Evolutionary conservation across 306 rosid species (phyloP), one percentile per base, ranked within the genome.

Genomic region (Boehmeria nivea): DNA sequence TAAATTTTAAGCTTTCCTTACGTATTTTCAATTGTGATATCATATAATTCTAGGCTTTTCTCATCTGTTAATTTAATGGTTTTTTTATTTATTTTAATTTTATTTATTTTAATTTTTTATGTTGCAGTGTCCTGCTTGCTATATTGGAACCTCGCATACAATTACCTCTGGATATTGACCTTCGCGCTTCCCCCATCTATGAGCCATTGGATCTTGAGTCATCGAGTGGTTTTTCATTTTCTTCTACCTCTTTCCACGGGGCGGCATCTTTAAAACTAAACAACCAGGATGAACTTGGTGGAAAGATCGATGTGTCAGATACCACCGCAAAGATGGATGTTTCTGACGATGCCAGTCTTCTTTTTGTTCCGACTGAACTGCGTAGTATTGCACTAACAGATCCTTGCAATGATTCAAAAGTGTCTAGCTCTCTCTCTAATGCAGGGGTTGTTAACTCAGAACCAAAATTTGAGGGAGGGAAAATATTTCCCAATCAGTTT

Each of bases 81-180:
- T 21, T 8, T 17, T 46, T 21, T 46, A 17, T 48, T 54, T 28
- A 42, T 34, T 37, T 61, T 66, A 48, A 26, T 28, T 46, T 21
- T 46, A 17, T 48, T 54, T 28, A 42, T 34, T 37, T 61, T 66
- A 48, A 26, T 28, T n/a, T n/a, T n/a, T n/a, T n/a, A n/a, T n/a
- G n/a, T n/a, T 83, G 82, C 78, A 89, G 97, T 17, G 86, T 89
- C 57, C 89, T 89, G 63, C 87, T 89, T 51, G 84, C 95, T 7
- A 80, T 89, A 79, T 66, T 86, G 81, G 94, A 83, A 73, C 97
- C 97, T 27, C 89, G 78, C 79, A 78, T 89, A 83, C 85, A 63
- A 62, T 75, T 89, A 65, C 97, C 97, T 44, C 81, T 91, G 62
- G 97, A 81, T 59, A 78, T 89, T 51, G 95, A 89, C 79, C 86